phyloP scores from a whole-genome alignment of 2,329 filamentous ascomycete species.

The Fusarium succisae region DNA sequence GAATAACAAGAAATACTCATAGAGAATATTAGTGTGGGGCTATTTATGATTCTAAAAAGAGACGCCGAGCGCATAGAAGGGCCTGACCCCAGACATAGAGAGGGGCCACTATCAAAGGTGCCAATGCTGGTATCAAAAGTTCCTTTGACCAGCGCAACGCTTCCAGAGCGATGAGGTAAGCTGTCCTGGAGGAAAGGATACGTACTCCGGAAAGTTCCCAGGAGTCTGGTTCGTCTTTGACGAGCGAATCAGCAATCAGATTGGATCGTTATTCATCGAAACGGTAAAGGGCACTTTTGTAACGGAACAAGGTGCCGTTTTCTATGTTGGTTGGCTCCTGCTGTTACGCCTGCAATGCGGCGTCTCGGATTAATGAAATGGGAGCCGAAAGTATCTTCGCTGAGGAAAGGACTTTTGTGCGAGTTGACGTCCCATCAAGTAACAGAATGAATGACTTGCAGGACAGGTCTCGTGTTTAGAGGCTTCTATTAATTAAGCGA shows the following conservation, averaged over 20 bases:
- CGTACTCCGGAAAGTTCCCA: slow-evolving; percentile 20
- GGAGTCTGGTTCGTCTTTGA: slow-evolving; percentile 22
- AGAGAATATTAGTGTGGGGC: slow-evolving; percentile 12
- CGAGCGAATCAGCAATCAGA: slow-evolving; percentile 15
- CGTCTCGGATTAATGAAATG: slow-evolving; percentile 22
- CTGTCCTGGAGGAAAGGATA: background rate
- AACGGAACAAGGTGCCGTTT: slow-evolving; percentile 3
- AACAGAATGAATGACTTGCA: slow-evolving; percentile 27
- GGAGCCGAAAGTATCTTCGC: background rate
- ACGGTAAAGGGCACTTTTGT: slow-evolving; percentile 23
- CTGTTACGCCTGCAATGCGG: background rate
- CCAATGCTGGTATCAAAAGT: slow-evolving; percentile 43
- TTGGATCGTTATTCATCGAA: background rate
- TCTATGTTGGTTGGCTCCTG: slow-evolving; percentile 5
- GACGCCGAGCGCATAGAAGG: slow-evolving; percentile 8
- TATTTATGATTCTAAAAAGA: slow-evolving; percentile 9
- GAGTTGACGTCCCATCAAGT: background rate
- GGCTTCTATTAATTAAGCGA: background rate
- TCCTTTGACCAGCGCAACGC: slow-evolving; percentile 26
- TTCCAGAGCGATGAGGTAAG: slow-evolving; percentile 18
- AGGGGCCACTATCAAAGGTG: slow-evolving; percentile 42
- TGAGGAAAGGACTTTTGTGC: slow-evolving; percentile 16
- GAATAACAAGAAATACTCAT: background rate
- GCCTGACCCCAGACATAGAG: slow-evolving; percentile 25
- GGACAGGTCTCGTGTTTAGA: slow-evolving; percentile 16